These are phyloP conservation scores for Clavulina sp. DNA, from an alignment of 768 basidiomycete genomes.

Conservation along the genomic window DNA sequence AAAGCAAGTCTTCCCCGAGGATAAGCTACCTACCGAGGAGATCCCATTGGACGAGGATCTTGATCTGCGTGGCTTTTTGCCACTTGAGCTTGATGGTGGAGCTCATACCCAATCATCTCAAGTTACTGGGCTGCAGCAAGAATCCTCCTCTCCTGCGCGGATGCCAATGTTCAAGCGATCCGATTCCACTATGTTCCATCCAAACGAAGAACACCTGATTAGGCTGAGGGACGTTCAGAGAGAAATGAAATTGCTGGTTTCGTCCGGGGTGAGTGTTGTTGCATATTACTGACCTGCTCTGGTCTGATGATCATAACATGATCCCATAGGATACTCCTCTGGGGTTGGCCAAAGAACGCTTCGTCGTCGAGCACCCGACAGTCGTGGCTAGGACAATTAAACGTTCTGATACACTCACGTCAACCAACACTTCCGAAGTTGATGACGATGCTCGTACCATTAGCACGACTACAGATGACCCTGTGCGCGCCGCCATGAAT, in stretches of 20 bases:
- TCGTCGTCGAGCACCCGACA: too few species aligned
- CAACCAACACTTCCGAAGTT: too few species aligned
- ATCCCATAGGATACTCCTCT: too few species aligned
- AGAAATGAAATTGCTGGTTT: slow-evolving; percentile 46
- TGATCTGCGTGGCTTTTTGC: slow-evolving; percentile 76
- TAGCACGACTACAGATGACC: slow-evolving; percentile 70
- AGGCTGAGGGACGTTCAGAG: slow-evolving; percentile 68
- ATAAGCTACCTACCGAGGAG: slow-evolving; percentile 37
- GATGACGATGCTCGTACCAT: slow-evolving; percentile 52
- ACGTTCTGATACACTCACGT: too few species aligned
- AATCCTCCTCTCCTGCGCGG: too few species aligned
- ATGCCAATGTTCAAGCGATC: not conserved
- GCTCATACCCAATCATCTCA: not conserved
- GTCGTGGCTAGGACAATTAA: too few species aligned
- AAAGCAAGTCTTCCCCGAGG: slow-evolving; percentile 46
- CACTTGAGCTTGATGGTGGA: slow-evolving; percentile 44
- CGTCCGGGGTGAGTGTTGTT: slow-evolving; percentile 47
- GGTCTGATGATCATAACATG: too few species aligned
- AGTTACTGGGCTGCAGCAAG: slow-evolving; percentile 12
- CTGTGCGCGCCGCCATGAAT: slow-evolving; percentile 37
- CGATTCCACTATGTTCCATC: slow-evolving; percentile 34
- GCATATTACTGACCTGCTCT: too few species aligned
- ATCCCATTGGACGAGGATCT: slow-evolving; percentile 75
- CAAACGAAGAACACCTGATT: slow-evolving; percentile 93
- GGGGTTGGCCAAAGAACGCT: too few species aligned